phyloP scores from a whole-genome alignment of 2,329 filamentous ascomycete species.

The Alternaria infectoria region DNA sequence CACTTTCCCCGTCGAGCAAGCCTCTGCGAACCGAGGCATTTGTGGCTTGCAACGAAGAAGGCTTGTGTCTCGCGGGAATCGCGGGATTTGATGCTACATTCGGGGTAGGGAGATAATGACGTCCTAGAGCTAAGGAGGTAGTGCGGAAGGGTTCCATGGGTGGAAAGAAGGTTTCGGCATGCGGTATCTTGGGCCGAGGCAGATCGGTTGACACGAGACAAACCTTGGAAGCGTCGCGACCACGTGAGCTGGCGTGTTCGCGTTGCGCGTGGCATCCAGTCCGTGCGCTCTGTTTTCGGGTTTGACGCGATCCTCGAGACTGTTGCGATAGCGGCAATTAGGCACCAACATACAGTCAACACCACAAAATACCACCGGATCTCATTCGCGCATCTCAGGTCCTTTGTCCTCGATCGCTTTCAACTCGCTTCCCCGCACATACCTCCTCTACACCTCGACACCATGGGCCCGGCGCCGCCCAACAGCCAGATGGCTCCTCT shows the following conservation, averaged over 20 bases:
- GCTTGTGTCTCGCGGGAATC: not conserved
- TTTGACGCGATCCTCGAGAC: constrained; percentile 5
- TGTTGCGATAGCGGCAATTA: not conserved
- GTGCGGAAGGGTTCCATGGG: not conserved
- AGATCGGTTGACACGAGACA: not conserved
- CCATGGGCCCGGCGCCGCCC: constrained; percentile 35
- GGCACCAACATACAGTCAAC: not conserved
- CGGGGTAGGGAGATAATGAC: not conserved
- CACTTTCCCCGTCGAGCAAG: not conserved
- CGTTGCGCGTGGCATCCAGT: constrained; percentile 1
- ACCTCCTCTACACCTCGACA: not conserved
- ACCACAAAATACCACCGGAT: not conserved
- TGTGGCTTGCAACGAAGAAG: constrained; percentile 6
- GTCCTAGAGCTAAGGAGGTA: not conserved
- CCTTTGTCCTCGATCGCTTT: not conserved
- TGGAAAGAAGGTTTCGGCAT: not conserved
- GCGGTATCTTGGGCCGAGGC: not conserved
- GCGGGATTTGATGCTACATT: not conserved
- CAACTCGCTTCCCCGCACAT: not conserved
- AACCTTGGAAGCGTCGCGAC: not conserved
- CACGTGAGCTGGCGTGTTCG: constrained; percentile 14
- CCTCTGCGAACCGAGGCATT: not conserved
- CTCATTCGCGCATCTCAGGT: not conserved
- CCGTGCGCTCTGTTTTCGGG: constrained; percentile 8
- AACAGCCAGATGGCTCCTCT: constrained; percentile 86